A percentile compares a stretch with the other conserved stretches of the same genome.
phyloP scores from a whole-genome alignment of 1,284 basidiomycete species.

The Ganoderma meredithae region DNA sequence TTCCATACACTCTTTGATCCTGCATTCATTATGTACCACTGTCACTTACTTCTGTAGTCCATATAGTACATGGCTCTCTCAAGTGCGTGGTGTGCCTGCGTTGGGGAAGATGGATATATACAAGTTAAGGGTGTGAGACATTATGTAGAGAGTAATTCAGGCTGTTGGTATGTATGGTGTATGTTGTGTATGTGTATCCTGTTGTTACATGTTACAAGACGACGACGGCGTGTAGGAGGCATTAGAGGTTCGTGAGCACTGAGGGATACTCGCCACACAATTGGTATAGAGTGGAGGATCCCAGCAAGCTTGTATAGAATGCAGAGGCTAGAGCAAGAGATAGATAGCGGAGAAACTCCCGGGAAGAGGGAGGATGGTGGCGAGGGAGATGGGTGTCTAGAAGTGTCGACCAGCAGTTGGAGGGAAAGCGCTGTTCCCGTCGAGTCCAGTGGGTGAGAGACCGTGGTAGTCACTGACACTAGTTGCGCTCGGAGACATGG shows the following conservation, averaged over 20 bases:
- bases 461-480: not conserved
- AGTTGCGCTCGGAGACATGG: not conserved
- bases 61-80: not conserved
- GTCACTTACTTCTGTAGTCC: not conserved
- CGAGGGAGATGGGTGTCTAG: not conserved
- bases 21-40: not conserved
- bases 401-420: constrained; percentile 4
- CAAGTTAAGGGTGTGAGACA: not conserved
- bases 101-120: not conserved
- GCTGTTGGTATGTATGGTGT: not conserved
- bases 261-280: not conserved
- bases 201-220: not conserved
- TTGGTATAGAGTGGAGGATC: too few relatives aligned
- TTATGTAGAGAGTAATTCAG: not conserved
- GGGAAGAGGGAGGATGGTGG: not conserved
- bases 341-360: too few relatives aligned
- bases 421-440: not conserved
- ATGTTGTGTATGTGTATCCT: not conserved
- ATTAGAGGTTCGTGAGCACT: not conserved
- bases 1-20: not conserved
- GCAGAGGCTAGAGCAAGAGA: not conserved
- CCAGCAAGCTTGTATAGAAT: not conserved
- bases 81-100: not conserved
- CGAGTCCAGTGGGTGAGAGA: not conserved
- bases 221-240: not conserved